Base-by-base conservation (phyloP, 2,329 filamentous ascomycete genomes). In the Colletotrichum coccodes region DNA sequence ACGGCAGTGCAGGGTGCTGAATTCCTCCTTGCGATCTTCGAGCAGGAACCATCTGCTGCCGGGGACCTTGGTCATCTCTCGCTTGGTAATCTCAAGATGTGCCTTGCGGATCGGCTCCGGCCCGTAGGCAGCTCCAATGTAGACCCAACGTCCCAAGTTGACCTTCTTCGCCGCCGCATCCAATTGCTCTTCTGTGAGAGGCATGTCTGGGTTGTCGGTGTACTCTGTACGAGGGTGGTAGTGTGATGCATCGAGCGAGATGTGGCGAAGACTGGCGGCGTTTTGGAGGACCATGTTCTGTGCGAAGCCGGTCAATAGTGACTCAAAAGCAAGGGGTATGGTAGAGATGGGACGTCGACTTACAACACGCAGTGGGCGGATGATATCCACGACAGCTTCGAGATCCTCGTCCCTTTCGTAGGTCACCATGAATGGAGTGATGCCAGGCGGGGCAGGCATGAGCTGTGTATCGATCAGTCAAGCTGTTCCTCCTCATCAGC, bases 141-240 rank as follows among this genome's bases (percentile, higher is more conserved):
- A 84, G 71, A 82, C 82, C 83, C 83, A 85, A 2, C 81, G 76
- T 16, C 81, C 82, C 3, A 84, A 74, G 38, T 72, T 65, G 21
- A 83, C 78, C 64, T 81, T 78, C 54, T 77, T 75, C 2, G 79
- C 79, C 7, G 83, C 81, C 1, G 63, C 73, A 36, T 84, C 80
- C 14, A 84, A 70, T 49, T 82, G 80, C 0, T 72, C 75, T 34
- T 84, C 79, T 1, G 71, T 78, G 1, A 84, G 71, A 0, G 81
- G 65, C 3, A 53, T 52, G 9, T 68, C 53, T 78, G 42, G 42
- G 34, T 4, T 56, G 12, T 68, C 61, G 9, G 64, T 77, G 14
- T 76, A 75, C 65, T 76, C 60, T 32, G 44, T 76, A 26, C 73
- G 76, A 14, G 75, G 67, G 34, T 77, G 79, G 62, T 78, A 77